Evolutionary conservation across 768 basidiomycete genomes (phyloP).

Genomic region (Lactarius akahatsu): DNA sequence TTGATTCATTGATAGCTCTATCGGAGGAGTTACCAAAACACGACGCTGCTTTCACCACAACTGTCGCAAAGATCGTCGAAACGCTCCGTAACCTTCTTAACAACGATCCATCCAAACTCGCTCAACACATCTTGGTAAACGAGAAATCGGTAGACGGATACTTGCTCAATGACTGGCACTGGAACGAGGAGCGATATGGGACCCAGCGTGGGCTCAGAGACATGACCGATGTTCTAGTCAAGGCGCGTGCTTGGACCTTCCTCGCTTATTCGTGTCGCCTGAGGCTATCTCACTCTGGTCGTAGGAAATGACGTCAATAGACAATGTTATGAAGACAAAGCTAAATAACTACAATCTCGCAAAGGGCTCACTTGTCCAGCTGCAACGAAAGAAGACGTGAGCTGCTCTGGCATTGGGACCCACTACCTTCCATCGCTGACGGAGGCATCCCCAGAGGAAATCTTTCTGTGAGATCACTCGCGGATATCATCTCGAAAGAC

Average conservation of each 20-base stretch:
- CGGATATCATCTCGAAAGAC: constrained; percentile 77
- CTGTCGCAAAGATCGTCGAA: constrained; percentile 91
- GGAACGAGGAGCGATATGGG: constrained; percentile 93
- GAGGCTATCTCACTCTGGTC: constrained; percentile 25
- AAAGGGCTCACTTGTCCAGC: constrained; percentile 86
- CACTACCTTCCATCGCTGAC: constrained; percentile 21
- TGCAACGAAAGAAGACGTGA: constrained; percentile 94
- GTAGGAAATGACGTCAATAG: constrained; percentile 93
- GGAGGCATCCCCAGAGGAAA: constrained; percentile 64
- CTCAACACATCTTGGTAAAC: constrained; percentile 76
- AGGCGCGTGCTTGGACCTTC: constrained; percentile 49
- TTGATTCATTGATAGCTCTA: constrained; percentile 82
- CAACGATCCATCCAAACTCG: constrained; percentile 75
- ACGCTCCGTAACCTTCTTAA: constrained; percentile 87
- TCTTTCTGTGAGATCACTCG: constrained; percentile 85
- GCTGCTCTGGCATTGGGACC: constrained; percentile 32
- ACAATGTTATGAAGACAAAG: constrained; percentile 91
- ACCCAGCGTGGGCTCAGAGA: constrained; percentile 79
- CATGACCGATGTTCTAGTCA: constrained; percentile 79
- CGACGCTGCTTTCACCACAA: constrained; percentile 81
- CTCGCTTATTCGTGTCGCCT: constrained; percentile 3
- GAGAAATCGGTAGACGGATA: constrained; percentile 79
- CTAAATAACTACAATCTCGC: constrained; percentile 89
- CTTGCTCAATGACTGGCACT: constrained; percentile 78
- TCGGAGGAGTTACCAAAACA: constrained; percentile 94